Base-by-base conservation (phyloP, 2,329 filamentous ascomycete species). In the Laburnicola sp. region DNA sequence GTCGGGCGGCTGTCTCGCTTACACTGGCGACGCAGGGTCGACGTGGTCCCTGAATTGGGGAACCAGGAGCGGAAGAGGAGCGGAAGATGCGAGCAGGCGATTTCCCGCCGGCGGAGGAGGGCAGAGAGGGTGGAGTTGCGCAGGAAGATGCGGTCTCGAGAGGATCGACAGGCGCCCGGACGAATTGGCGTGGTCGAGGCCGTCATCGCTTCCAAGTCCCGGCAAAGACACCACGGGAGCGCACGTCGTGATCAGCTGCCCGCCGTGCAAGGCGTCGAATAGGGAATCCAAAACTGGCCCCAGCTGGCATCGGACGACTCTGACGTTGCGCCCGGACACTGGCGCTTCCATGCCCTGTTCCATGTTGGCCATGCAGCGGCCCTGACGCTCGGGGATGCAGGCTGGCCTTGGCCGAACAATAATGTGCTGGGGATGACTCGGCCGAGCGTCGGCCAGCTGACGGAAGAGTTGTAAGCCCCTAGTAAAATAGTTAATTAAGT, bases 61-160 rank as follows among this genome's bases (percentile, higher is more conserved):
- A 31, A 42, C 38, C 45, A 21, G 25, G 30, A n/a, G 7, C 2
- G 27, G 30, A 25, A 26, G 25, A 1, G 43, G 11, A n/a, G 3
- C 39, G 21, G 41, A 26, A 26, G 28, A 35, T 21, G 47, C 38
- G 39, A 34, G 41, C n/a, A 39, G 23, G 32, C 35, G 27, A 22
- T 22, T 8, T 43, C 28, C 50, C 34, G 45, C 32, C 25, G 50
- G 51, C 42, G 46, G 47, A 45, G n/a, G n/a, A n/a, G 38, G 16
- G 30, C 23, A 11, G 37, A 2, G 41, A 48, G 40, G 48, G 52
- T 31, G 39, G 48, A 45, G 28, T 35, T 32, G 52, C 38, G 39
- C 22, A 48, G 39, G 44, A 45, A 48, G 51, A 50, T 27, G 23
- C 48, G 40, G 40, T 10, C 21, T 36, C 27, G 21, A 27, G 36